Base-by-base conservation (phyloP, 371 early-diverging fungal genomes). In the Rhizomucor miehei region DNA sequence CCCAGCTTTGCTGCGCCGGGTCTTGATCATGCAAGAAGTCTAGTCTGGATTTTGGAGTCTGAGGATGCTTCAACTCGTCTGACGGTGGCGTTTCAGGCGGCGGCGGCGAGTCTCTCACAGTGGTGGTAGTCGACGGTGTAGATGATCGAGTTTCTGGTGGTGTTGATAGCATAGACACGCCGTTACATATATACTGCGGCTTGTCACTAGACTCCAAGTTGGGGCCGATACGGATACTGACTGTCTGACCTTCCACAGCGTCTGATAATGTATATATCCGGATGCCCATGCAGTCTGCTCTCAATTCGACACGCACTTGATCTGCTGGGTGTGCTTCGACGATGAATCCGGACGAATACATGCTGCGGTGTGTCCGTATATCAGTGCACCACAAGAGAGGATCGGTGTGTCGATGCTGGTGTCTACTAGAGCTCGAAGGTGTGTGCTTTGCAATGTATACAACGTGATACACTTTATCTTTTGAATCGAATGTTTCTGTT, bases 391-490 rank as follows among this genome's bases (percentile, higher is more conserved):
- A 71, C 41, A 24, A 21, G 29, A 35, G 24, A 19, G 24, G 9
- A 20, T 57, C 23, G 19, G 25, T 17, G 21, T 50, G 11, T 2
- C 51, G 55, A 6, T 46, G 51, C 4, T 54, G 54, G 25, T 61
- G 55, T n/a, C 51, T 54, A 5, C 29, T 29, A 8, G 29, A 29
- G 29, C 5, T 5, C 3, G 29, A 29, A 2, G 71, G 69, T 4
- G 67, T 61, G 54, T 75, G 76, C 37, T 77, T 73, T 24, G 65
- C 69, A 40, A 66, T 71, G 38, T 62, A 66, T 4, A 56, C 43
- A 34, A 77, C 62, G 2, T 53, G 48, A 16, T 77, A 77, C 0
- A 36, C 39, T 29, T 66, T 63, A 14, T 55, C 57, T 20, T 66
- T 43, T 14, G 55, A 48, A 52, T 73, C 61, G 48, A 69, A 80